Conservation (phyloP, 179 eudicot genomes). For the Beta corolliflora region DNA sequence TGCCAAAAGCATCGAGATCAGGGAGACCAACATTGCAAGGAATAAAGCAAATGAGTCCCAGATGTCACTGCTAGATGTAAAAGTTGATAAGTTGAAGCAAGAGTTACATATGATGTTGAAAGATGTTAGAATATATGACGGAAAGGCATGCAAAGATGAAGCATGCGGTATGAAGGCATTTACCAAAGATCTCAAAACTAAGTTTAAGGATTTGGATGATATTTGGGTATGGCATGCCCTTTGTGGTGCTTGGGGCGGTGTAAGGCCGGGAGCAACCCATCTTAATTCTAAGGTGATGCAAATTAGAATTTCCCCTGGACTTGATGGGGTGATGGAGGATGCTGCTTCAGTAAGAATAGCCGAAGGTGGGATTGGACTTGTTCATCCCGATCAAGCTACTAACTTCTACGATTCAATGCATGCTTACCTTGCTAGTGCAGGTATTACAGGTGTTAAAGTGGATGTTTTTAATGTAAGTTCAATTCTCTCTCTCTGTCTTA, state of each 20-base stretch:
- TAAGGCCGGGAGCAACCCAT: constrained; percentile 56
- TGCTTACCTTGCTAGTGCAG: constrained; percentile 48
- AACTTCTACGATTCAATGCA: constrained; percentile 63
- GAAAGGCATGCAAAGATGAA: constrained; percentile 26
- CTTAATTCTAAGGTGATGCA: constrained; percentile 40
- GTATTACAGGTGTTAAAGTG: constrained; percentile 63
- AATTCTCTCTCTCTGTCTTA: background rate
- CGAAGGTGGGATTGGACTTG: constrained; percentile 61
- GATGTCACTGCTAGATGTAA: constrained; percentile 29
- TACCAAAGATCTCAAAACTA: constrained; percentile 44
- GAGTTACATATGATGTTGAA: constrained; percentile 43
- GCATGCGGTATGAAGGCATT: constrained; percentile 56
- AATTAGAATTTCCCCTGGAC: constrained; percentile 49
- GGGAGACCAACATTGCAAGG: constrained; percentile 43
- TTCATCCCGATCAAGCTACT: constrained; percentile 57
- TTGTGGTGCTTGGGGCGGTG: constrained; percentile 76
- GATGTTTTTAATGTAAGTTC: constrained; percentile 61
- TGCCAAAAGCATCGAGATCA: constrained; percentile 54
- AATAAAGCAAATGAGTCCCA: constrained; percentile 41
- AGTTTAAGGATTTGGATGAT: constrained; percentile 57
- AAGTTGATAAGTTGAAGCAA: constrained; percentile 39
- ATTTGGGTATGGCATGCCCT: constrained; percentile 72
- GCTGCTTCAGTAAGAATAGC: constrained; percentile 55
- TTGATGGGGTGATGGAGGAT: constrained; percentile 58
- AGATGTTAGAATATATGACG: background rate